These are phyloP conservation scores for Leccinellum albellum DNA, from an alignment of 768 basidiomycete species.

Conservation along the genomic window DNA sequence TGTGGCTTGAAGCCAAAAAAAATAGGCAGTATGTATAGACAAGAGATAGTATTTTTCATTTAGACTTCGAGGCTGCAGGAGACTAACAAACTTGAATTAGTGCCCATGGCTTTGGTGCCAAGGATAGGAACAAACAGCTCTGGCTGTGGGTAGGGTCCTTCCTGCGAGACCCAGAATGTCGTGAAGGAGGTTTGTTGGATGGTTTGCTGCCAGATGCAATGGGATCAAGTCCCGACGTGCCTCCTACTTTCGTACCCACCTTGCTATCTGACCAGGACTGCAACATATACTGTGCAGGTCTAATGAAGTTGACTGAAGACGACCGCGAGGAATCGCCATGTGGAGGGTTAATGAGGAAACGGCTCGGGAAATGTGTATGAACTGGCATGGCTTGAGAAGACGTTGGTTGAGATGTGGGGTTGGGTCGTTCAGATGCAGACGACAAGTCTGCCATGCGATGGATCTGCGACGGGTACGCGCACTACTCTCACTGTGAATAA, in stretches of 20 bases:
- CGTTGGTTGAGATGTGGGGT: conserved; percentile 11
- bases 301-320: conserved; percentile 24
- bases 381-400: conserved; percentile 14
- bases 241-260: conserved; percentile 12
- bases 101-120: no score
- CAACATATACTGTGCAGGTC: conserved; percentile 13
- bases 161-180: conserved; percentile 16
- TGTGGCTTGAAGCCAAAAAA: no score
- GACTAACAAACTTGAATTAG: no score
- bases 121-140: no score
- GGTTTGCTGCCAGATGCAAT: conserved; percentile 8
- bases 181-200: conserved; percentile 15
- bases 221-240: conserved; percentile 18
- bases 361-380: conserved; percentile 35
- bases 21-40: no score
- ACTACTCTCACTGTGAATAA: conserved; percentile 5
- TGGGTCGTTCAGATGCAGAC: conserved; percentile 17
- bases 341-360: conserved; percentile 23
- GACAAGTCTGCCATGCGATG: conserved; percentile 28
- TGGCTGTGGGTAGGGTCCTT: conserved; percentile 19
- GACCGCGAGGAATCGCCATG: conserved; percentile 31
- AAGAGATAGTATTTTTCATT: no score
- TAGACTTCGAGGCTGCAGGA: no score
- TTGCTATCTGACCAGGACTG: conserved; percentile 14
- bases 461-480: conserved; percentile 6